Conservation (phyloP, 345 rosid genomes). For the Conringia planisiliqua region DNA sequence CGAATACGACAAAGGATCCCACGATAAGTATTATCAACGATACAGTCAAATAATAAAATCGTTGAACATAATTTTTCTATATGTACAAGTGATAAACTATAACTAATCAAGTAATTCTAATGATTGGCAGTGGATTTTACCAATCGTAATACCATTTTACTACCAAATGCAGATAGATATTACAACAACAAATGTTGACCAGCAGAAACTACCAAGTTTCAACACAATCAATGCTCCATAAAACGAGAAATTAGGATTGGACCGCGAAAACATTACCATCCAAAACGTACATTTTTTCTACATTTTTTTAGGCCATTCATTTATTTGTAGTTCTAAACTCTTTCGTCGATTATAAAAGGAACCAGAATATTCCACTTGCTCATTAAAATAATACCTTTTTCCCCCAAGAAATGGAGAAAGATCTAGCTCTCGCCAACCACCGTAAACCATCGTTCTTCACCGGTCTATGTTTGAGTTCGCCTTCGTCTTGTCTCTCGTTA, state of each 20-base stretch:
- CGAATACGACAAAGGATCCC: neutral
- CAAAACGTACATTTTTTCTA: neutral
- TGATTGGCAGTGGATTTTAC: neutral
- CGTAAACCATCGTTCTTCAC: constrained; percentile 36
- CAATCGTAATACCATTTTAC: neutral
- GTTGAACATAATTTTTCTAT: neutral
- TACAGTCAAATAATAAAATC: neutral
- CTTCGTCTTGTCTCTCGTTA: constrained; percentile 43
- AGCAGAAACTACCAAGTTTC: neutral
- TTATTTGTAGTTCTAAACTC: neutral
- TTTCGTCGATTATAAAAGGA: neutral
- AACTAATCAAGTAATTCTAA: neutral
- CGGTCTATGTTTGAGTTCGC: constrained; percentile 41
- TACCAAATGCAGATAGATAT: neutral
- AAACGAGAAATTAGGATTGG: constrained; percentile 17
- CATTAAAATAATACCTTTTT: neutral
- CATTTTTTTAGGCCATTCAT: neutral
- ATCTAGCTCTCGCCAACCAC: constrained; percentile 29
- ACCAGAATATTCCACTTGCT: neutral
- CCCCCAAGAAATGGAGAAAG: constrained; percentile 41
- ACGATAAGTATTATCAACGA: neutral
- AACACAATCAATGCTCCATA: constrained; percentile 4
- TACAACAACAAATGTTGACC: constrained; percentile 3
- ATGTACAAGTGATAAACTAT: neutral
- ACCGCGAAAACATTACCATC: constrained; percentile 13